phyloP scores from a whole-genome alignment of 192 early-diverging fungal species.

The Coemansia sp. region DNA sequence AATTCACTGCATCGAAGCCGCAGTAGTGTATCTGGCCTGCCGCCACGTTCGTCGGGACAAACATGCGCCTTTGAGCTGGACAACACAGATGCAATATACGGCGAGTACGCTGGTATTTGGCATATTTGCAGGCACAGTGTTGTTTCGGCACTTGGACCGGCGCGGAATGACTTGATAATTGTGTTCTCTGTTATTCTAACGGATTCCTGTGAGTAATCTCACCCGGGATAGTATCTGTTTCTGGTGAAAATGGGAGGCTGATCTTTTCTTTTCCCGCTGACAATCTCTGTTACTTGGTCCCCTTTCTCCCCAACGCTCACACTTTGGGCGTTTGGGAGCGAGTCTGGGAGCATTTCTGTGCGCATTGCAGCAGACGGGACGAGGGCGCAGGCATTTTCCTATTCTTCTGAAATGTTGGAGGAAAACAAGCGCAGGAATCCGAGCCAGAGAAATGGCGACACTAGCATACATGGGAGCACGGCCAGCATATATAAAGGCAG shows the following conservation, averaged over 20 bases:
- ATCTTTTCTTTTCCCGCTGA: not conserved
- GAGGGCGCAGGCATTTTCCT: not conserved
- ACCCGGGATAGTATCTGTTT: not conserved
- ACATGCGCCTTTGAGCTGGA: not conserved
- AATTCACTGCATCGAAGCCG: not conserved
- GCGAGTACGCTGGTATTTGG: conserved; percentile 14
- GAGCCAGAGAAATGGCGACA: not conserved
- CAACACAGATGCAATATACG: not conserved
- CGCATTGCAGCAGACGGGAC: conserved; percentile 15
- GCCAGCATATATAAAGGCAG: not conserved
- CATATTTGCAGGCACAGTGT: not conserved
- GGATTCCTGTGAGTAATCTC: not conserved
- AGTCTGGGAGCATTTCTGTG: conserved; percentile 17
- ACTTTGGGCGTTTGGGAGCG: not conserved
- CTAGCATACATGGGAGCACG: not conserved
- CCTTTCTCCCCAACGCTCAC: conserved; percentile 14
- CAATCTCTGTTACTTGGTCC: conserved; percentile 7
- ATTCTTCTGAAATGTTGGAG: not conserved
- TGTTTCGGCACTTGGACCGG: not conserved
- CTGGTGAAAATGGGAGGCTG: not conserved
- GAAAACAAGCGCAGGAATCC: conserved; percentile 11
- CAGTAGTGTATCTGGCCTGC: conserved; percentile 5
- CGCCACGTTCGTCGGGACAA: not conserved
- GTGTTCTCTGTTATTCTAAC: not conserved
- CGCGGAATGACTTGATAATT: not conserved